A percentile compares a stretch with the other conserved stretches of the same genome.
These are phyloP conservation scores for Penicillium lagena DNA, from an alignment of 495 filamentous ascomycete genomes.

Conservation along the genomic window DNA sequence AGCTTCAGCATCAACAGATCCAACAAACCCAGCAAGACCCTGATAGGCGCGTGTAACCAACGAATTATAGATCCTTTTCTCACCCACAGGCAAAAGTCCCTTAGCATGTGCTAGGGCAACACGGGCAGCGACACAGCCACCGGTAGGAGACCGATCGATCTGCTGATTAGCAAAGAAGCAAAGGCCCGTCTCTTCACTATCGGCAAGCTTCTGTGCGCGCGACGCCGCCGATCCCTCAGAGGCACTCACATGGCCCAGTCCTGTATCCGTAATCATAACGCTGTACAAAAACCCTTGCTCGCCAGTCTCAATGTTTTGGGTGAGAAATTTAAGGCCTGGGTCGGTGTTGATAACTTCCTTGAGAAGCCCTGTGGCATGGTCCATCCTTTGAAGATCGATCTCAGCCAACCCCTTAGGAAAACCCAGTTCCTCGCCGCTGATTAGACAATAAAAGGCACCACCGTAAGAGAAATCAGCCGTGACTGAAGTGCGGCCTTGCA, in stretches of 20 bases:
- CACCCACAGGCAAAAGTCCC: background rate
- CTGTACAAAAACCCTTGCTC: conserved; percentile 11
- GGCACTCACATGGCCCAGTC: conserved; percentile 20
- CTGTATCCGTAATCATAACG: conserved; percentile 10
- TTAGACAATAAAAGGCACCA: conserved; percentile 8
- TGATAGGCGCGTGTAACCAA: conserved; percentile 7
- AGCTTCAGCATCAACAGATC: conserved; percentile 3
- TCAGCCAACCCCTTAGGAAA: conserved; percentile 5
- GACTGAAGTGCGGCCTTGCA: conserved; percentile 1
- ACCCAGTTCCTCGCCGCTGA: conserved; percentile 8
- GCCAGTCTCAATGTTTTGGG: conserved; percentile 2
- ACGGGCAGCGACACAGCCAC: conserved; percentile 16
- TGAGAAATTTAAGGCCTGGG: conserved; percentile 2
- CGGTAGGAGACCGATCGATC: conserved; percentile 24
- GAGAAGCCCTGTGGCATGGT: conserved; percentile 10
- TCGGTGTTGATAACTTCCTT: conserved; percentile 8
- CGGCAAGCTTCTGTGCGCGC: conserved; percentile 1
- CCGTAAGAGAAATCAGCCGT: conserved; percentile 10
- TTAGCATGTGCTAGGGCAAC: conserved; percentile 17
- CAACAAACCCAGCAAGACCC: conserved; percentile 8
- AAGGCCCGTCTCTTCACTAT: conserved; percentile 7
- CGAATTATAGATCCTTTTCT: conserved; percentile 18
- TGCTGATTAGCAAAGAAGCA: conserved; percentile 20
- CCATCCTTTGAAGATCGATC: conserved; percentile 8
- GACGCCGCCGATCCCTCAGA: conserved; percentile 5